phyloP scores from a whole-genome alignment of 2,329 filamentous ascomycete species.

The Didymellaceae sp. region DNA sequence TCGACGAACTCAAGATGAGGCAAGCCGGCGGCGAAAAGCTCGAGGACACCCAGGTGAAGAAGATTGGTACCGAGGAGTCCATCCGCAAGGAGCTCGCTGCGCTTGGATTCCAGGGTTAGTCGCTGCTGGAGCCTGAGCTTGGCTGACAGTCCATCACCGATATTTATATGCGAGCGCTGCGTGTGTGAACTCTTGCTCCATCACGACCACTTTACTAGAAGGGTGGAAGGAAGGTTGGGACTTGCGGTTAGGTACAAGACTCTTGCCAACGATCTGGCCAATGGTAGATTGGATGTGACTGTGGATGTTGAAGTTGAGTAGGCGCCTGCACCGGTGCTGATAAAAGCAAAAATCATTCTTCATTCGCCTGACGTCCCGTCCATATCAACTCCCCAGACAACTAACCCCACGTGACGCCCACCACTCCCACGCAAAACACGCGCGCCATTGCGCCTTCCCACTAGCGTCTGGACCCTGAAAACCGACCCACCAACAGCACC shows the following conservation, averaged over 20 bases:
- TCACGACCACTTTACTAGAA: too few species aligned
- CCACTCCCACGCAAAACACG: constrained; percentile 3
- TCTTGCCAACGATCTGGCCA: too few species aligned
- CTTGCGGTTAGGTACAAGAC: too few species aligned
- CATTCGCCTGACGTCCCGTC: too few species aligned
- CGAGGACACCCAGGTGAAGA: constrained; percentile 98
- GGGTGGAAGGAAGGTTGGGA: too few species aligned
- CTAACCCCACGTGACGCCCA: too few species aligned
- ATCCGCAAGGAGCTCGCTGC: constrained; percentile 83
- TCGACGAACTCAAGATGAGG: constrained; percentile 98
- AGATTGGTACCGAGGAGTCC: constrained; percentile 86
- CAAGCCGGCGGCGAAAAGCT: constrained; percentile 93
- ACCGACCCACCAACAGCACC: neutral
- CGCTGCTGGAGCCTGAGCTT: constrained; percentile 10
- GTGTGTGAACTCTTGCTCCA: too few species aligned
- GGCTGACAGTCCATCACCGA: neutral
- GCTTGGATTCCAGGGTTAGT: constrained; percentile 55
- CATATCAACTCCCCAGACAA: too few species aligned
- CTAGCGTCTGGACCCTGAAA: constrained; percentile 11
- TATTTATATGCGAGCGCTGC: constrained; percentile 5
- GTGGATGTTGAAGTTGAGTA: too few species aligned
- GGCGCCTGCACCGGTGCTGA: too few species aligned
- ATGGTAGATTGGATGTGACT: too few species aligned
- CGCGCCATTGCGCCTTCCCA: constrained; percentile 10
- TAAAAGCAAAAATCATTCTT: too few species aligned